Percentiles rank a stretch among this genome's conserved stretches.
These are phyloP conservation scores for Cladosporium sphaerospermum DNA, from an alignment of 2,329 filamentous ascomycete genomes.

Conservation along the genomic window DNA sequence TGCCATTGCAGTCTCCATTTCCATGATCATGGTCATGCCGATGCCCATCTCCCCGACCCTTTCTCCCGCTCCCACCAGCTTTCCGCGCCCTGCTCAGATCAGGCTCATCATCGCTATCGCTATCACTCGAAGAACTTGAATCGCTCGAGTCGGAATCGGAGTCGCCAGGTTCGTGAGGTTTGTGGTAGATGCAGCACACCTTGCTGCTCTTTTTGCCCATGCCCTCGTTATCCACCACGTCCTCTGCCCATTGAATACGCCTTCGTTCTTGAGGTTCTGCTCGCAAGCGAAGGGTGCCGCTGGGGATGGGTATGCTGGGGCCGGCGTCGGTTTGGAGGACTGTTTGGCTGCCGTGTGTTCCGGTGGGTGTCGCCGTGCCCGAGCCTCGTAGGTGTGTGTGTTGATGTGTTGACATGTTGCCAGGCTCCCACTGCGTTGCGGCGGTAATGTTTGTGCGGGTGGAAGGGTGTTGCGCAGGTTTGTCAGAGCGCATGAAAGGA, in stretches of 20 bases:
- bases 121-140: slow-evolving; percentile 49
- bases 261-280: slow-evolving; percentile 40
- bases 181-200: slow-evolving; percentile 99
- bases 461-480: too few relatives aligned
- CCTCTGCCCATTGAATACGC: slow-evolving; percentile 84
- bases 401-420: slow-evolving; percentile 5
- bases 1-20: slow-evolving; percentile 24
- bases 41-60: slow-evolving; percentile 32
- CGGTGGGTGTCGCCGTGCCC: slow-evolving; percentile 20
- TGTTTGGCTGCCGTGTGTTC: slow-evolving; percentile 28
- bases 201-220: slow-evolving; percentile 92
- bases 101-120: slow-evolving; percentile 49
- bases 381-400: slow-evolving; percentile 12
- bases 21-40: slow-evolving; percentile 32
- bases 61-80: slow-evolving; percentile 33
- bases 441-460: too few relatives aligned
- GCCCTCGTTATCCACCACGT: slow-evolving; percentile 91
- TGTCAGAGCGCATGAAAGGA: neutral
- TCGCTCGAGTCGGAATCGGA: slow-evolving; percentile 59
- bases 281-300: slow-evolving; percentile 35
- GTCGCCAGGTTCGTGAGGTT: slow-evolving; percentile 72
- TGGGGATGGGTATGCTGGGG: slow-evolving; percentile 21
- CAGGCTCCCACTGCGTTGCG: too few relatives aligned
- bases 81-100: slow-evolving; percentile 45
- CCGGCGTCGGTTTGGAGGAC: slow-evolving; percentile 23